phyloP scores from a whole-genome alignment of 768 basidiomycete species.

The Tricholoma flavovirens region DNA sequence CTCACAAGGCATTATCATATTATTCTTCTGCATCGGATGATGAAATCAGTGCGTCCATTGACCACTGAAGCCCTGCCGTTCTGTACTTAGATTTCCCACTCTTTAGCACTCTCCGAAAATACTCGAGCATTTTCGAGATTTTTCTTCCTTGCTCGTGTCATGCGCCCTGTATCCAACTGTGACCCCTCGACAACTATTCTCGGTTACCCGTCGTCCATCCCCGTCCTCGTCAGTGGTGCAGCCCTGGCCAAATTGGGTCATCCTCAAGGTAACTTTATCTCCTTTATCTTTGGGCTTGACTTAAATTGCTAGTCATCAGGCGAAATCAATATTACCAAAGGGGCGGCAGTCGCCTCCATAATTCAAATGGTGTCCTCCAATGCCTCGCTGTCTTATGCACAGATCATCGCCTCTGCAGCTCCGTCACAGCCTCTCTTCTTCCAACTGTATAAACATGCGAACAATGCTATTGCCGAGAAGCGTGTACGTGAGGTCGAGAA shows the following conservation, averaged over 20 bases:
- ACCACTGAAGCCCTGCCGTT: conserved; percentile 2
- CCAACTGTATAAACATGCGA: conserved; percentile 79
- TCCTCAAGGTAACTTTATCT: conserved; percentile 46
- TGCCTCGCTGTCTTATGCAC: conserved; percentile 59
- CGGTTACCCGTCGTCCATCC: conserved; percentile 64
- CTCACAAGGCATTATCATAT: conserved; percentile 73
- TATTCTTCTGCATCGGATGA: conserved; percentile 87
- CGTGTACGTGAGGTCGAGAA: conserved; percentile 66
- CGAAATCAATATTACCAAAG: conserved; percentile 77
- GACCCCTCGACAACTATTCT: conserved; percentile 73
- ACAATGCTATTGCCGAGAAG: conserved; percentile 59
- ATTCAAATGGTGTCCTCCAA: conserved; percentile 86
- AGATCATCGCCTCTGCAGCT: conserved; percentile 52
- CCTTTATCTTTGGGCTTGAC: not conserved
- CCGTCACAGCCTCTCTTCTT: conserved; percentile 67
- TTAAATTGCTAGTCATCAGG: conserved; percentile 34
- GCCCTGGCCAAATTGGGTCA: conserved; percentile 86
- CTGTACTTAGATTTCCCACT: conserved; percentile 11
- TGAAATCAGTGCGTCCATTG: conserved; percentile 55
- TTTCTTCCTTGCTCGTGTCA: conserved; percentile 83
- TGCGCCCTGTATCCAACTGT: conserved; percentile 57
- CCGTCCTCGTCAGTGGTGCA: conserved; percentile 79
- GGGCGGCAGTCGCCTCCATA: conserved; percentile 57
- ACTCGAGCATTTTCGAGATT: conserved; percentile 76
- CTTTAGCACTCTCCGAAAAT: conserved; percentile 59